A percentile compares a stretch with the other conserved stretches of the same genome.
These are phyloP conservation scores for Solanum chmielewskii DNA, from an alignment of 257 asterid genomes.

Conservation along the genomic window DNA sequence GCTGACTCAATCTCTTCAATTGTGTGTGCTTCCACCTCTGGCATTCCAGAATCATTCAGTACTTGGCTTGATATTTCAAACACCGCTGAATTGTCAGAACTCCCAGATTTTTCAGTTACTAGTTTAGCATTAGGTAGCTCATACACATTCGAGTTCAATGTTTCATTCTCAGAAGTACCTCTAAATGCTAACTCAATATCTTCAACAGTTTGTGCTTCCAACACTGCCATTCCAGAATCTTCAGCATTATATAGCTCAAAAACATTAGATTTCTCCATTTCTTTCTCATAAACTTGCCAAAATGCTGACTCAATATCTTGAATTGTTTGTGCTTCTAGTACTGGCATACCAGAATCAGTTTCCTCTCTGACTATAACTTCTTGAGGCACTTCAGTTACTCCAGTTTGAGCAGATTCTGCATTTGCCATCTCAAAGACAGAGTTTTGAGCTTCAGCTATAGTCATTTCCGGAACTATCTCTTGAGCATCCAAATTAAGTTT, in stretches of 20 bases:
- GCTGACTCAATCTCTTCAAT: not conserved
- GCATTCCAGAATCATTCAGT: not conserved
- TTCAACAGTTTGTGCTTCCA: constrained; percentile 19
- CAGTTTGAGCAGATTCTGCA: constrained; percentile 3
- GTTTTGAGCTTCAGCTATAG: constrained; percentile 21
- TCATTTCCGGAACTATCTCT: constrained; percentile 9
- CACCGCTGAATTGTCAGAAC: not conserved
- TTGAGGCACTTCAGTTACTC: not conserved
- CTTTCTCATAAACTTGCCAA: not conserved
- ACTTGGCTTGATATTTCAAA: not conserved
- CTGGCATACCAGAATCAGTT: constrained; percentile 2
- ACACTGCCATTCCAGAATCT: constrained; percentile 10
- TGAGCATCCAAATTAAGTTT: constrained; percentile 6
- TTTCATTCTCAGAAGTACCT: not conserved
- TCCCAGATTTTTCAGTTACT: not conserved
- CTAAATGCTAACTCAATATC: constrained; percentile 17
- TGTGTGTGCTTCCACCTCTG: constrained; percentile 10
- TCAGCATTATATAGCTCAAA: not conserved
- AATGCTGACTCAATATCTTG: not conserved
- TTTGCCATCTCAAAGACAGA: constrained; percentile 13
- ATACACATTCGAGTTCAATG: not conserved
- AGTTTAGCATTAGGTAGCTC: not conserved
- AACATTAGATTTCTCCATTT: not conserved
- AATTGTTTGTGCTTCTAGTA: constrained; percentile 5
- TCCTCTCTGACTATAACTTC: not conserved